Evolutionary conservation across 768 basidiomycete genomes (phyloP).

Genomic region (Podaxis sp.): DNA sequence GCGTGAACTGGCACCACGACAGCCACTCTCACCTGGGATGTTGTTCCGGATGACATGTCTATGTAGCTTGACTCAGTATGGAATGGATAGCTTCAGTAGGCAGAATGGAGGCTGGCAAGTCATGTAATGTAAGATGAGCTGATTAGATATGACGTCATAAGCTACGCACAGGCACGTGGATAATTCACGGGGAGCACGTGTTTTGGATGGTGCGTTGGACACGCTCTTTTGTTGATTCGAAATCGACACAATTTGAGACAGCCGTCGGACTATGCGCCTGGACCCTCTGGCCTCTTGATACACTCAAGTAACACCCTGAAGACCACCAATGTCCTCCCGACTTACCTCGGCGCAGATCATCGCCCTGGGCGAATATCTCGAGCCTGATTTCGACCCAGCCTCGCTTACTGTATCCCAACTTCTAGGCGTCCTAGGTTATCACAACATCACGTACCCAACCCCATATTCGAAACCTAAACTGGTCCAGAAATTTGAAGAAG

Average conservation of each 20-base stretch:
- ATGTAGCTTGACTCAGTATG: not conserved
- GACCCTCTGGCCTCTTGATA: not conserved
- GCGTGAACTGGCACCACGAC: not conserved
- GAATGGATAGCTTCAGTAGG: not conserved
- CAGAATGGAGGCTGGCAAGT: not conserved
- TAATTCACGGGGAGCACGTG: slow-evolving; percentile 11
- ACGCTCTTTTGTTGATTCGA: slow-evolving; percentile 11
- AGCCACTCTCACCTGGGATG: slow-evolving; percentile 12
- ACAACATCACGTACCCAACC: slow-evolving; percentile 72
- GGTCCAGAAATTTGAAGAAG: slow-evolving; percentile 73
- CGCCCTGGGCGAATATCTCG: slow-evolving; percentile 72
- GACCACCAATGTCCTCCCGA: slow-evolving; percentile 56
- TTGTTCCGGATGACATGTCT: slow-evolving; percentile 19
- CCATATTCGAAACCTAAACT: slow-evolving; percentile 79
- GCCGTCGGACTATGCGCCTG: slow-evolving; percentile 11
- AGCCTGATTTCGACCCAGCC: slow-evolving; percentile 73
- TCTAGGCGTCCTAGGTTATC: slow-evolving; percentile 73
- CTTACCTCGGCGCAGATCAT: slow-evolving; percentile 80
- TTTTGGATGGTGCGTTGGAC: not conserved
- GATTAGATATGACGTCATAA: slow-evolving; percentile 6
- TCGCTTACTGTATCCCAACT: slow-evolving; percentile 80
- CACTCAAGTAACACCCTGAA: not conserved
- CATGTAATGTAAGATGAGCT: not conserved
- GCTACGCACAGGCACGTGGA: slow-evolving; percentile 10
- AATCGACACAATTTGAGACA: not conserved